A percentile compares a stretch with the other conserved stretches of the same genome.
phyloP scores from a whole-genome alignment of 2,329 filamentous ascomycete species.

The Leptodontidium sp. region DNA sequence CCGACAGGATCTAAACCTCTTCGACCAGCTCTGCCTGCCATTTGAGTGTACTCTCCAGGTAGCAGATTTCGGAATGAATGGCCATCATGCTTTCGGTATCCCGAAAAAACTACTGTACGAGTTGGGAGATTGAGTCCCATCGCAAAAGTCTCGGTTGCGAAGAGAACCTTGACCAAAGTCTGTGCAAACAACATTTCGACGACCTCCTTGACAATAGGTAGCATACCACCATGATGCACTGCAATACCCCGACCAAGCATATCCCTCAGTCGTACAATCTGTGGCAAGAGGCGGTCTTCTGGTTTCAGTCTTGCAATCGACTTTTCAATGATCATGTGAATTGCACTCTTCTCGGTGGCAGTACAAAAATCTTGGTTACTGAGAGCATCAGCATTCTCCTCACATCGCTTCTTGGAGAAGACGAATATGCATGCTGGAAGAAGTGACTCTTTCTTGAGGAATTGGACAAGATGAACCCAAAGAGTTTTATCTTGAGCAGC shows the following conservation, averaged over 20 bases:
- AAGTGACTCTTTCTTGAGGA: conserved; percentile 84
- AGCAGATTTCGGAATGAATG: conserved; percentile 89
- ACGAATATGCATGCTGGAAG: conserved; percentile 97
- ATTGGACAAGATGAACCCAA: conserved; percentile 95
- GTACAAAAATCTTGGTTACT: conserved; percentile 96
- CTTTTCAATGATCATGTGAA: conserved; percentile 97
- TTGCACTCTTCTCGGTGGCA: conserved; percentile 91
- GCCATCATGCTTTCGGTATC: conserved; percentile 95
- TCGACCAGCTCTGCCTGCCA: conserved; percentile 94
- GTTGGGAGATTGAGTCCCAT: conserved; percentile 98
- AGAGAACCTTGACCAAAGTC: conserved; percentile 94
- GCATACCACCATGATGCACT: conserved; percentile 91
- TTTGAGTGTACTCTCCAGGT: conserved; percentile 97
- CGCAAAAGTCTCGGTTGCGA: conserved; percentile 97
- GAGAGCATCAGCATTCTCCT: conserved; percentile 94
- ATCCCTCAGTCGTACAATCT: conserved; percentile 88
- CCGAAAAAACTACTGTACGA: conserved; percentile 95
- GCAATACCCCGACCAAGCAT: conserved; percentile 88
- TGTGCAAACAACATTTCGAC: conserved; percentile 97
- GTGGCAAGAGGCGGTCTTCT: conserved; percentile 88
- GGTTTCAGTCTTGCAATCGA: conserved; percentile 90
- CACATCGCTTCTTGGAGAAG: conserved; percentile 97
- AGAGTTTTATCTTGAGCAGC: conserved; percentile 94
- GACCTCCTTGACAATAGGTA: conserved; percentile 97
- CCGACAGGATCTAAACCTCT: conserved; percentile 93